Evolutionary conservation across 2,329 filamentous ascomycete genomes (phyloP).

Genomic region (Phaeophleospora eucalypticola): DNA sequence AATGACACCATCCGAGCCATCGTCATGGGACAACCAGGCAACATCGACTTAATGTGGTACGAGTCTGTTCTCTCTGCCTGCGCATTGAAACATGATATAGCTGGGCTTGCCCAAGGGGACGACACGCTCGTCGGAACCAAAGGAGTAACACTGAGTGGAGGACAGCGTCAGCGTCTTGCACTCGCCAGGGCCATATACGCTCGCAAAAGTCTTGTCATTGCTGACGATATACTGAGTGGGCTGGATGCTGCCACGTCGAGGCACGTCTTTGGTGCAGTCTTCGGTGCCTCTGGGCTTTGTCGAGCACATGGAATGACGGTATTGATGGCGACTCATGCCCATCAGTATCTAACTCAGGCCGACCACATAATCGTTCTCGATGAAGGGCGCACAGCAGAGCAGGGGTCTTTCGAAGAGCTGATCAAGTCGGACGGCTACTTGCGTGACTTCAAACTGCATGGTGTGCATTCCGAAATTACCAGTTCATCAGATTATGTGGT

Average conservation of each 20-base stretch:
- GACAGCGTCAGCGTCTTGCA: constrained; percentile 77
- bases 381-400: constrained; percentile 30
- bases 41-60: constrained; percentile 63
- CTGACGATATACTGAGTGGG: constrained; percentile 77
- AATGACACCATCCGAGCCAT: constrained; percentile 17
- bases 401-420: constrained; percentile 35
- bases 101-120: constrained; percentile 72
- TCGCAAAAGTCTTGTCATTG: constrained; percentile 67
- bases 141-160: constrained; percentile 78
- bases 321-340: constrained; percentile 43
- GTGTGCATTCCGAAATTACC: background rate
- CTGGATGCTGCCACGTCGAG: constrained; percentile 59
- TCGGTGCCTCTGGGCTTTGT: constrained; percentile 43
- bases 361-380: constrained; percentile 41
- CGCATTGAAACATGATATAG: constrained; percentile 69
- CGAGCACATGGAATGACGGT: constrained; percentile 38
- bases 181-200: constrained; percentile 78
- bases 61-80: constrained; percentile 66
- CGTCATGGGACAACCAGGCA: constrained; percentile 9
- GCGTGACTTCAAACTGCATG: constrained; percentile 1
- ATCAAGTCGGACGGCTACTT: constrained; percentile 12
- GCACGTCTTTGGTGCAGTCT: constrained; percentile 41
- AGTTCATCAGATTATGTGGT: too few species aligned
- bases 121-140: constrained; percentile 78
- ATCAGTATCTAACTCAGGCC: constrained; percentile 33